These are phyloP conservation scores for Cladosporium sp. DNA, from an alignment of 2,329 filamentous ascomycete genomes.

Conservation along the genomic window DNA sequence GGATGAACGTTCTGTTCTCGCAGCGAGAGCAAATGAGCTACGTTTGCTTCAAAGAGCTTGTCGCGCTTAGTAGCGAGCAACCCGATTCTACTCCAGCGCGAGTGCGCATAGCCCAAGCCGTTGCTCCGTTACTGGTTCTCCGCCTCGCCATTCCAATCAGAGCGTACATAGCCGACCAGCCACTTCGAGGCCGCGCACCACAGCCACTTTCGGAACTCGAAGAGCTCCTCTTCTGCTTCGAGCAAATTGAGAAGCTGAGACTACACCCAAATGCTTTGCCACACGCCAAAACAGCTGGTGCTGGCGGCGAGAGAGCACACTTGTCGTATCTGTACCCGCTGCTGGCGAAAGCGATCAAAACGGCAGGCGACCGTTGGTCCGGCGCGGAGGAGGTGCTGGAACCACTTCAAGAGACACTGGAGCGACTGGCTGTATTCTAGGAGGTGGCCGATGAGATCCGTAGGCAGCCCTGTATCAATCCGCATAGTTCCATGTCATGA, in stretches of 20 bases:
- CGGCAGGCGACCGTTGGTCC: conserved; percentile 62
- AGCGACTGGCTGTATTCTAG: conserved; percentile 24
- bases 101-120: conserved; percentile 70
- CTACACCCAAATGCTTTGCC: conserved; percentile 60
- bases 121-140: conserved; percentile 79
- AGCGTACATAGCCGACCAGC: conserved; percentile 86
- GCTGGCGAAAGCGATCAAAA: conserved; percentile 64
- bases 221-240: conserved; percentile 74
- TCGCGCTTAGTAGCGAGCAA: conserved; percentile 37
- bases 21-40: conserved; percentile 74
- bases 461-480: conserved; percentile 28
- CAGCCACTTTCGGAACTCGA: conserved; percentile 78
- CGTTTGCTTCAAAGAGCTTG: conserved; percentile 74
- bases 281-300: conserved; percentile 32
- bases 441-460: not conserved
- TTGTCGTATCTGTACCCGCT: conserved; percentile 79
- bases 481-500: conserved; percentile 39
- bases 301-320: conserved; percentile 61
- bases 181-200: conserved; percentile 83
- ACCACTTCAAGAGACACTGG: conserved; percentile 45
- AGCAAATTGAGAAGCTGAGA: conserved; percentile 64
- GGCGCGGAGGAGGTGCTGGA: conserved; percentile 55
- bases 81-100: conserved; percentile 41
- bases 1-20: conserved; percentile 68
- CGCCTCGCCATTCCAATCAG: conserved; percentile 79